These are phyloP conservation scores for Lachancea quebecensis DNA, from an alignment of 805 yeast species.

Conservation along the genomic window DNA sequence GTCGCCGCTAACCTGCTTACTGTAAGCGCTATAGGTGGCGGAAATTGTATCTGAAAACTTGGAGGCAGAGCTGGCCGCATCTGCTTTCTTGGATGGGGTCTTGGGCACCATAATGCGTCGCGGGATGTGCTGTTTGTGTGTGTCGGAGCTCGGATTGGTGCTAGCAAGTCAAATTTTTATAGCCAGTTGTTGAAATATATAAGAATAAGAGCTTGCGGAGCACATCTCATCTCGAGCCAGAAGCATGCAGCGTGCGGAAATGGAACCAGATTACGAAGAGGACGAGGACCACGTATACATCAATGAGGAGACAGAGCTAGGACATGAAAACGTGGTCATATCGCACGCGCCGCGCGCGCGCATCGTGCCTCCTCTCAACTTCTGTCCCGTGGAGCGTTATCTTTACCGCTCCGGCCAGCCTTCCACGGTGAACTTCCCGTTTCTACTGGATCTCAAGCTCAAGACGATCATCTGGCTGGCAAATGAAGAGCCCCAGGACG, in stretches of 20 bases:
- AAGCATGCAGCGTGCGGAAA: neutral
- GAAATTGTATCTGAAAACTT: slow-evolving; percentile 25
- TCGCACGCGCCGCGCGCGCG: slow-evolving; percentile 54
- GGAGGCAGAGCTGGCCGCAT: slow-evolving; percentile 2
- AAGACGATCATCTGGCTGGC: slow-evolving; percentile 90
- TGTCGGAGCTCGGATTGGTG: neutral
- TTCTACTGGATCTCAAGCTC: slow-evolving; percentile 63
- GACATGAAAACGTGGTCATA: slow-evolving; percentile 27
- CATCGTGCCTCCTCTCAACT: slow-evolving; percentile 89
- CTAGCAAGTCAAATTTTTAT: neutral
- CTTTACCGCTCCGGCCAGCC: slow-evolving; percentile 93
- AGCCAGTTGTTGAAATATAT: too few relatives aligned
- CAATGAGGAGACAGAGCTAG: slow-evolving; percentile 30
- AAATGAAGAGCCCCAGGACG: slow-evolving; percentile 90
- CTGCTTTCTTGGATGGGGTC: slow-evolving; percentile 2
- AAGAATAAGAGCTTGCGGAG: too few relatives aligned
- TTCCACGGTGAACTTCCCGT: slow-evolving; percentile 84
- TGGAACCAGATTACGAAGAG: slow-evolving; percentile 17
- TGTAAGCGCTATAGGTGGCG: slow-evolving; percentile 20
- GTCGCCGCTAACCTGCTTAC: slow-evolving; percentile 29
- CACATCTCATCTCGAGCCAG: too few relatives aligned
- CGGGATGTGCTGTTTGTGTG: slow-evolving; percentile 1
- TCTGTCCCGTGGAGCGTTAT: slow-evolving; percentile 87
- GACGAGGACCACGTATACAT: slow-evolving; percentile 25
- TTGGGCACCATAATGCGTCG: slow-evolving; percentile 1